Evolutionary conservation across 306 rosid species (phyloP).

Genomic region (Corylus americana): DNA sequence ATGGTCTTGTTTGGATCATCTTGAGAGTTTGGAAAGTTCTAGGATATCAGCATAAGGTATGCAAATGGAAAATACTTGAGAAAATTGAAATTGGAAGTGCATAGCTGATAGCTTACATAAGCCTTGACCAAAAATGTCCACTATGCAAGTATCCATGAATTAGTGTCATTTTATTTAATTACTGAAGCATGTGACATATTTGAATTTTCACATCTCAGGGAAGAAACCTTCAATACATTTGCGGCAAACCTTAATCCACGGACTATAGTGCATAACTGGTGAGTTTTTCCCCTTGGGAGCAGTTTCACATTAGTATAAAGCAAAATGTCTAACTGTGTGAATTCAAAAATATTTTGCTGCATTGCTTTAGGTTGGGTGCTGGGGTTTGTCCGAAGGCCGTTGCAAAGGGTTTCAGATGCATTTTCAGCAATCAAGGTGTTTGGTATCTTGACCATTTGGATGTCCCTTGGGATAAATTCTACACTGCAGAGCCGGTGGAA

Average conservation of each 20-base stretch:
- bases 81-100: conserved; percentile 12
- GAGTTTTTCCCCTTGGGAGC: conserved; percentile 31
- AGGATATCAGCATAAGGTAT: background rate
- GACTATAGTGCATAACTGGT: conserved; percentile 97
- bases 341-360: background rate
- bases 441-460: conserved; percentile 98
- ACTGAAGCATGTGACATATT: conserved; percentile 12
- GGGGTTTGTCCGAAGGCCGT: conserved; percentile 91
- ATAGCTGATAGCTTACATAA: conserved; percentile 23
- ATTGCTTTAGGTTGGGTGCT: conserved; percentile 63
- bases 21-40: background rate
- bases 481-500: conserved; percentile 79
- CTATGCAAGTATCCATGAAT: background rate
- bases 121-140: conserved; percentile 5
- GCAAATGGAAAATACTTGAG: background rate
- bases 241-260: conserved; percentile 68
- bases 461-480: conserved; percentile 78
- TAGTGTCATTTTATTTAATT: conserved; percentile 17
- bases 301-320: conserved; percentile 17
- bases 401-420: conserved; percentile 86
- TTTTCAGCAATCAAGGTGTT: conserved; percentile 92
- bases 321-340: conserved; percentile 21
- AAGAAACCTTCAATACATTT: conserved; percentile 88
- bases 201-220: conserved; percentile 60
- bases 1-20: background rate